Conservation (phyloP, 371 early-diverging fungal genomes). For the Mycotypha africana region DNA sequence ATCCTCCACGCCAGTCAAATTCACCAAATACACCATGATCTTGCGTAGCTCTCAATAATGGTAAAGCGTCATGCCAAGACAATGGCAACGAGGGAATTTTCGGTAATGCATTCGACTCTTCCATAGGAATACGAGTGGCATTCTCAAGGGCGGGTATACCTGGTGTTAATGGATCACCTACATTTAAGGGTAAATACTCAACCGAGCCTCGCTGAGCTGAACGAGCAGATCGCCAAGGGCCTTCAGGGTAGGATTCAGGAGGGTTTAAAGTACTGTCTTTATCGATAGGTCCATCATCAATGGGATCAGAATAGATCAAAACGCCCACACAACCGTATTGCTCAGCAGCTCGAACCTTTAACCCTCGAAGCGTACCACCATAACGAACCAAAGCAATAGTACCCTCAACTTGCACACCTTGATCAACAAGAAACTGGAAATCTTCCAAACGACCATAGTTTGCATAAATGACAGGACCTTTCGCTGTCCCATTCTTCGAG, state of each 20-base stretch:
- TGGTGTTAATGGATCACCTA: conserved; percentile 69
- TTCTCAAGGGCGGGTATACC: conserved; percentile 52
- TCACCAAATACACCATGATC: conserved; percentile 37
- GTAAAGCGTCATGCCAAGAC: conserved; percentile 61
- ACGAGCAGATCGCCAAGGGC: conserved; percentile 58
- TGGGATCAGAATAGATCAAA: conserved; percentile 60
- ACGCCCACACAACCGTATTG: conserved; percentile 54
- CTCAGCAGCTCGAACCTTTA: conserved; percentile 63
- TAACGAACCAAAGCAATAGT: conserved; percentile 62
- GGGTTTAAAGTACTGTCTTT: conserved; percentile 17
- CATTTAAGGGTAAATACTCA: conserved; percentile 31
- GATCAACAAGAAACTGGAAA: conserved; percentile 45
- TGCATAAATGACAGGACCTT: conserved; percentile 61
- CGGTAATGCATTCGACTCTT: conserved; percentile 44
- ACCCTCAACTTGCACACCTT: conserved; percentile 46
- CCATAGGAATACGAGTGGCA: conserved; percentile 43
- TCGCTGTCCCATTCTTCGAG: conserved; percentile 58
- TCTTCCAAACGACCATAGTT: conserved; percentile 63
- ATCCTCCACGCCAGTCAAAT: conserved; percentile 48
- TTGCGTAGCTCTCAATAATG: conserved; percentile 48
- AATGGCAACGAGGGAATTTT: conserved; percentile 65
- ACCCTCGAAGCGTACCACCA: conserved; percentile 53
- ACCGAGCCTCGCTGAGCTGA: conserved; percentile 64
- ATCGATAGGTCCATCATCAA: conserved; percentile 49
- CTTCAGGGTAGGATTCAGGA: conserved; percentile 54